Conservation (phyloP, 2,329 filamentous ascomycete species). For the Botrytis squamosa region DNA sequence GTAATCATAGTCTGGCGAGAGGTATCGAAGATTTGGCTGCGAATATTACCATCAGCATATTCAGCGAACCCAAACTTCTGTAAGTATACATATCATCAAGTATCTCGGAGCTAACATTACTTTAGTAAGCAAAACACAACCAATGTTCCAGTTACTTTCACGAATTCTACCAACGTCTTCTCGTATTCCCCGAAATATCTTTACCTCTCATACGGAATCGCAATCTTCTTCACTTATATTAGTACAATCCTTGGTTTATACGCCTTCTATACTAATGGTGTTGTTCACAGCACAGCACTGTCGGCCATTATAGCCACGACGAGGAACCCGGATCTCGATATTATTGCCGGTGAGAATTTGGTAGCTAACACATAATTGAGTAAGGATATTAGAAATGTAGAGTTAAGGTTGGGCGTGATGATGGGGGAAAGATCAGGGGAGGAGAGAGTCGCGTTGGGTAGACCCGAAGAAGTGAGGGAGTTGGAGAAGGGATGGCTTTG, state of each 20-base stretch:
- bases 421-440: not conserved
- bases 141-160: not conserved
- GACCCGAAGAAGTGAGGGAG: not conserved
- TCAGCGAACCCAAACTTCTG: not conserved
- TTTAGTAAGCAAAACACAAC: not conserved
- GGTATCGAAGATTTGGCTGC: not conserved
- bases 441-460: not conserved
- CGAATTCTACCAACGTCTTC: not conserved
- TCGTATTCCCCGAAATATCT: not conserved
- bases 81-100: not conserved
- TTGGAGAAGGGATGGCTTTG: not conserved
- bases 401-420: not conserved
- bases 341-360: not conserved
- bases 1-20: not conserved
- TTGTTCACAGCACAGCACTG: not conserved
- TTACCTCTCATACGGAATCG: not conserved
- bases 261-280: not conserved
- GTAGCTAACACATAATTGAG: not conserved
- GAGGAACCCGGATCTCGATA: not conserved
- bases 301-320: not conserved
- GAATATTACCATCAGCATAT: not conserved
- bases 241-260: not conserved
- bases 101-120: not conserved
- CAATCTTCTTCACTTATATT: not conserved
- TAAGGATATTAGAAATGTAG: not conserved